These are phyloP conservation scores for Aegilops bicornis DNA, from an alignment of 176 grass and related monocot species.

Conservation along the genomic window DNA sequence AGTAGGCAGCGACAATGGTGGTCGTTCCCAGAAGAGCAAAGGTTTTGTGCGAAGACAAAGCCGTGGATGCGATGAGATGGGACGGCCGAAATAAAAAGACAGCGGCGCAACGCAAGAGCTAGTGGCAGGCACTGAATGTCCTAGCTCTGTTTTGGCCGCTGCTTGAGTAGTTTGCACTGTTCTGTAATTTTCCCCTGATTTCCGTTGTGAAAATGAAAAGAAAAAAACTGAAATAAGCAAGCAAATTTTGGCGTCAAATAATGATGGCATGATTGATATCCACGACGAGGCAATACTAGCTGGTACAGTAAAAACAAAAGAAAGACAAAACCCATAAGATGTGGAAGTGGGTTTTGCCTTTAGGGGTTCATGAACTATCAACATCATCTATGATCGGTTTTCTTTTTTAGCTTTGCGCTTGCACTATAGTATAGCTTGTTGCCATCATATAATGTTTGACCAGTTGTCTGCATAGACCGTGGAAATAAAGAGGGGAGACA, in stretches of 20 bases:
- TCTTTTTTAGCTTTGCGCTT: constrained; percentile 15
- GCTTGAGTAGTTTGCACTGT: constrained; percentile 34
- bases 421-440: not conserved
- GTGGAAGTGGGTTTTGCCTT: constrained; percentile 34
- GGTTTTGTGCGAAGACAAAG: constrained; percentile 37
- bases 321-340: constrained; percentile 37
- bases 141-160: constrained; percentile 13
- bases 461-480: constrained; percentile 61
- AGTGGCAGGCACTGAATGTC: constrained; percentile 4
- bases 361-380: constrained; percentile 32
- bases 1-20: constrained; percentile 11
- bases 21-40: constrained; percentile 15
- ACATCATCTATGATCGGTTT: constrained; percentile 42
- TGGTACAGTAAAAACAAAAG: not conserved
- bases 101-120: constrained; percentile 24
- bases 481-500: constrained; percentile 38
- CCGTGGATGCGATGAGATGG: constrained; percentile 10
- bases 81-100: constrained; percentile 11
- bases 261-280: not conserved
- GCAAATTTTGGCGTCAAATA: constrained; percentile 2
- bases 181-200: constrained; percentile 40
- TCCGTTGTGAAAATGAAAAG: constrained; percentile 39
- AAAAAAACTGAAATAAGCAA: constrained; percentile 30
- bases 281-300: not conserved
- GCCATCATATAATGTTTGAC: constrained; percentile 63